A percentile compares a stretch with the other conserved stretches of the same genome.
phyloP scores from a whole-genome alignment of 768 basidiomycete species.

The Tephrocybe sp. region DNA sequence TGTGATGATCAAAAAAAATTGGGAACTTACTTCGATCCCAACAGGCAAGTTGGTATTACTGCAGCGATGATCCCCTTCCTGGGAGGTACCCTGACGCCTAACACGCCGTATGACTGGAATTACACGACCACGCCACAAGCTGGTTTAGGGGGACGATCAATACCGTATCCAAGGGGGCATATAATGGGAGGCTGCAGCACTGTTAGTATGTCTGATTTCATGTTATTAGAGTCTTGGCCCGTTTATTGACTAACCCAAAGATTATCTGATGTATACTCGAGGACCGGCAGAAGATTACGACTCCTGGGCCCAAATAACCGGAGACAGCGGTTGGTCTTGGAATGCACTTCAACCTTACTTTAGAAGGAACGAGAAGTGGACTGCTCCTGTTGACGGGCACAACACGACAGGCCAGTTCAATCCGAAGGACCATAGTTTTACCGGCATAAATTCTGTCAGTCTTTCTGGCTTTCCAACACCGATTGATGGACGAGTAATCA shows the following conservation, averaged over 20 bases:
- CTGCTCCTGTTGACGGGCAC: constrained; percentile 29
- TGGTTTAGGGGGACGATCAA: constrained; percentile 22
- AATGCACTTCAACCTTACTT: constrained; percentile 26
- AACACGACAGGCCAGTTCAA: constrained; percentile 30
- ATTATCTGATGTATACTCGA: constrained; percentile 18
- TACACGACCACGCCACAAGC: constrained; percentile 26
- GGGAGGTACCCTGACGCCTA: constrained; percentile 8
- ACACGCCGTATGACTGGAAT: constrained; percentile 24
- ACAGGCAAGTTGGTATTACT: constrained; percentile 12
- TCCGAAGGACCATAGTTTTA: constrained; percentile 29
- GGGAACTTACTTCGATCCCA: background rate
- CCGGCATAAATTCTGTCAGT: constrained; percentile 27
- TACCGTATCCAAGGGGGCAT: constrained; percentile 25
- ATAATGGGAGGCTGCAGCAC: constrained; percentile 29
- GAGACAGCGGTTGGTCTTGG: constrained; percentile 29
- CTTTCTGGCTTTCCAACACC: constrained; percentile 26
- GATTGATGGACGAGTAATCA: constrained; percentile 29
- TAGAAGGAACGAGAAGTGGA: constrained; percentile 31
- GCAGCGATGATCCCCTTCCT: constrained; percentile 13
- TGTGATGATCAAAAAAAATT: background rate
- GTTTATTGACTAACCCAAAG: background rate
- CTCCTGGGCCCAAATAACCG: constrained; percentile 13
- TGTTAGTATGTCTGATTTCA: constrained; percentile 22
- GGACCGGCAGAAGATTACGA: constrained; percentile 17
- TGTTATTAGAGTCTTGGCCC: background rate